Conservation (phyloP, 2,329 filamentous ascomycete genomes). For the Neurospora sp. region DNA sequence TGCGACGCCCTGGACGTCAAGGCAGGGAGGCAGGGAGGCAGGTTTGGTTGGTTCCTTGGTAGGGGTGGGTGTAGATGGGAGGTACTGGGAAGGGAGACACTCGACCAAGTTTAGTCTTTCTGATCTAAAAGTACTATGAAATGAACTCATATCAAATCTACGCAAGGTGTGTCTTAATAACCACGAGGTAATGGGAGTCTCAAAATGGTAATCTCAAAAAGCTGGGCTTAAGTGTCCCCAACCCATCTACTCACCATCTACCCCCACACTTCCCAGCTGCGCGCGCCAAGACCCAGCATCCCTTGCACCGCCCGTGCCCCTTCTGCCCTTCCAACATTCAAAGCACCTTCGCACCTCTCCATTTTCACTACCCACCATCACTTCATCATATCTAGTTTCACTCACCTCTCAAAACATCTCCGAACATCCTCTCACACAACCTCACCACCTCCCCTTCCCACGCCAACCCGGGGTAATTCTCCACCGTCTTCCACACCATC, state of each 20-base stretch:
- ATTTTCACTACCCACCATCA: not conserved
- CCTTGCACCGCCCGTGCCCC: not conserved
- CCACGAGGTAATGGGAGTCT: no score
- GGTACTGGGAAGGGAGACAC: not conserved
- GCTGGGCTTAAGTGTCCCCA: not conserved
- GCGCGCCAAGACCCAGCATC: not conserved
- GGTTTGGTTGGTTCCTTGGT: not conserved
- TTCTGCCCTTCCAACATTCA: not conserved
- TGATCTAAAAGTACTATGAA: not conserved
- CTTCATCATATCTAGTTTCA: not conserved
- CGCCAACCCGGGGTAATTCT: not conserved
- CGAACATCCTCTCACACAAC: not conserved
- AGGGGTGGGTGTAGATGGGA: not conserved
- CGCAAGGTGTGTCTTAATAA: no score
- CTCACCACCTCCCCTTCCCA: not conserved
- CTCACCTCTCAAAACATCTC: not conserved
- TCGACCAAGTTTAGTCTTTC: not conserved
- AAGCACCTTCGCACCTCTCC: not conserved
- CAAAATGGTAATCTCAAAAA: fast-evolving
- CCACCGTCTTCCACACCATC: not conserved
- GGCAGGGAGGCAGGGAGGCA: not conserved
- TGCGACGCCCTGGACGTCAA: not conserved
- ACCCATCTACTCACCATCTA: not conserved
- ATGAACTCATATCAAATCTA: not conserved
- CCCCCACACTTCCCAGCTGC: not conserved